A percentile compares a stretch with the other conserved stretches of the same genome.
Evolutionary conservation across 2,329 filamentous ascomycete species (phyloP).

Genomic region (Trichoderma guizhouense): DNA sequence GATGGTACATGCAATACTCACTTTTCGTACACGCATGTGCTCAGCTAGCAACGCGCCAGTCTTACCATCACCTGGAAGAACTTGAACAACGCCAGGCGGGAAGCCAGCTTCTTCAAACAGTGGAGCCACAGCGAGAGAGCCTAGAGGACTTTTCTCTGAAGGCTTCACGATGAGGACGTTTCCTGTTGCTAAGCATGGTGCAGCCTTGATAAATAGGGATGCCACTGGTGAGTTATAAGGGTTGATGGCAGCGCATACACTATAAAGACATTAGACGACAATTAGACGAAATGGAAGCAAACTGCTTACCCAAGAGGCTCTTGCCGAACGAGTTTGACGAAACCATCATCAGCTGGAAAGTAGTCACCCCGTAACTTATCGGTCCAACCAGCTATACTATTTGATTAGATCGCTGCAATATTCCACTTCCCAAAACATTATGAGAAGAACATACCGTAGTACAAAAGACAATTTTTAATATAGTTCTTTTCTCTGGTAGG

Average conservation of each 20-base stretch:
- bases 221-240: not conserved
- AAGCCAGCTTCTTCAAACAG: constrained; percentile 1
- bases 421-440: rapidly evolving
- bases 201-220: not conserved
- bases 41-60: not conserved
- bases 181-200: not conserved
- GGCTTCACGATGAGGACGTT: constrained; percentile 1
- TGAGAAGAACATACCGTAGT: not conserved
- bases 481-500: constrained; percentile 3
- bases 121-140: not conserved
- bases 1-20: not conserved
- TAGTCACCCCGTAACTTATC: not conserved
- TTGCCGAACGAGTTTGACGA: not conserved
- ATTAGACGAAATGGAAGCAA: rapidly evolving
- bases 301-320: not conserved
- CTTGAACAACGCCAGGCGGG: not conserved
- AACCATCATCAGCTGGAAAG: not conserved
- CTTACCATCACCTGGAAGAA: not conserved
- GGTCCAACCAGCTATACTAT: not conserved
- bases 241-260: not conserved
- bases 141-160: not conserved
- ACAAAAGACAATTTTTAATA: constrained; percentile 1
- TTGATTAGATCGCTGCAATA: not conserved
- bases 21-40: constrained; percentile 2
- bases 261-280: not conserved